Percentiles rank a stretch among this genome's conserved stretches.
Evolutionary conservation across 2,329 filamentous ascomycete genomes (phyloP).

Genomic region (Fusarium napiforme): DNA sequence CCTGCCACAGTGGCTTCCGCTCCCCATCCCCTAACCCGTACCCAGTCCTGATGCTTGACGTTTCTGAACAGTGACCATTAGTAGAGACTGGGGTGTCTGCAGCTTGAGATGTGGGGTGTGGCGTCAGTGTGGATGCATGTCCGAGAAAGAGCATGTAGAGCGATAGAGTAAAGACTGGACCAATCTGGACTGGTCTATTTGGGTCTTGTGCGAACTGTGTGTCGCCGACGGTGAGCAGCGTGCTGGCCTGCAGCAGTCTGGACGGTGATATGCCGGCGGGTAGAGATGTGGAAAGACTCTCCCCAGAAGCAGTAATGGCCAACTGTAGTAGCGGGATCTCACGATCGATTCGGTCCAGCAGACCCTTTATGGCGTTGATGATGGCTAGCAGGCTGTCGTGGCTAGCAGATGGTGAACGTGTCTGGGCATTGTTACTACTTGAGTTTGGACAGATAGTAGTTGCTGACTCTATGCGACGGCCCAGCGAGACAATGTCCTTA

Average conservation of each 20-base stretch:
- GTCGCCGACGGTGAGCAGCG: constrained; percentile 87
- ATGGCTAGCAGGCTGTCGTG: constrained; percentile 75
- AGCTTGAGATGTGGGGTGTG: constrained; percentile 9
- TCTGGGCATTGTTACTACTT: constrained; percentile 49
- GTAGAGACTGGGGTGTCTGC: not conserved
- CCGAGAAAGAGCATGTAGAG: constrained; percentile 95
- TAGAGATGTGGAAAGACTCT: constrained; percentile 82
- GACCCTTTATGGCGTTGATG: constrained; percentile 76
- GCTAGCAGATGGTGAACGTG: constrained; percentile 54
- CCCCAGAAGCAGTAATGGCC: constrained; percentile 93
- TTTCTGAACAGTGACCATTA: not conserved
- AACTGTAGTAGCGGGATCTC: constrained; percentile 92
- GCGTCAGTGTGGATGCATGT: constrained; percentile 64
- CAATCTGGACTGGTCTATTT: constrained; percentile 78
- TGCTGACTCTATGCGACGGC: constrained; percentile 76
- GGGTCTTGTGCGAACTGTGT: constrained; percentile 78
- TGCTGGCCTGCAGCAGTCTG: constrained; percentile 89
- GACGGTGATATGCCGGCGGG: constrained; percentile 90
- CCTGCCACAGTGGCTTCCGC: constrained; percentile 86
- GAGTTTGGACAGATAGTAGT: constrained; percentile 70
- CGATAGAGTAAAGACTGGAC: constrained; percentile 85
- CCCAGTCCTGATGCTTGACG: not conserved
- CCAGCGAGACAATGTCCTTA: constrained; percentile 83
- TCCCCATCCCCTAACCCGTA: constrained; percentile 53
- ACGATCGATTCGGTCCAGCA: constrained; percentile 86